Conservation (phyloP, 768 basidiomycete species). For the Amanita rubescens region DNA sequence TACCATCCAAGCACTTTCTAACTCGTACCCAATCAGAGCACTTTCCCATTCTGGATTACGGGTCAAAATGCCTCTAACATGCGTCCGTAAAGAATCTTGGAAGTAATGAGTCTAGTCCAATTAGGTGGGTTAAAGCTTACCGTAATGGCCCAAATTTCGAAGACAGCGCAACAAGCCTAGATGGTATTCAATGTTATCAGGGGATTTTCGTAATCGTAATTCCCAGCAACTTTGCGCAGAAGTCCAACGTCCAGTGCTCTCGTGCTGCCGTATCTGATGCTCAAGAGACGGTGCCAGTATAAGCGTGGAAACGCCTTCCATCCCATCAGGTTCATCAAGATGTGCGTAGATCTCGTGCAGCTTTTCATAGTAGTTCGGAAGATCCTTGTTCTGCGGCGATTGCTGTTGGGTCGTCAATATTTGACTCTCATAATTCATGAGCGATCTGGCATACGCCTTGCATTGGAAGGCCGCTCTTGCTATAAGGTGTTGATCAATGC, state of each 20-base stretch:
- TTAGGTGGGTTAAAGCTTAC: constrained; percentile 35
- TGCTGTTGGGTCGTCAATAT: constrained; percentile 47
- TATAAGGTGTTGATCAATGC: constrained; percentile 82
- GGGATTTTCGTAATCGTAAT: constrained; percentile 82
- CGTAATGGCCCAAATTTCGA: constrained; percentile 93
- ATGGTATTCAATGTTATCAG: constrained; percentile 85
- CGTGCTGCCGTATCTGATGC: constrained; percentile 96
- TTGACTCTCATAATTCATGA: constrained; percentile 92
- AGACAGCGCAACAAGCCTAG: constrained; percentile 86
- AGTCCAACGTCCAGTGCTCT: constrained; percentile 95
- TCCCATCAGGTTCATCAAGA: constrained; percentile 96
- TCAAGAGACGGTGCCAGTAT: constrained; percentile 87
- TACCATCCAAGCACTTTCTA: constrained; percentile 94
- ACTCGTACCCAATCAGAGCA: constrained; percentile 73
- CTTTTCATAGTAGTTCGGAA: constrained; percentile 75
- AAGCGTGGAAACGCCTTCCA: constrained; percentile 92
- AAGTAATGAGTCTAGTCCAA: neutral
- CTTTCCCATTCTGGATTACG: constrained; percentile 80
- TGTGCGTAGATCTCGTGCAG: constrained; percentile 95
- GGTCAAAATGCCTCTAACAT: constrained; percentile 87
- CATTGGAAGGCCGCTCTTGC: constrained; percentile 92
- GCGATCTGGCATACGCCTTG: constrained; percentile 86
- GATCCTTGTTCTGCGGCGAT: constrained; percentile 34
- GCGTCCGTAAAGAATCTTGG: constrained; percentile 87
- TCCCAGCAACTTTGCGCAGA: constrained; percentile 99